Percentiles rank a stretch among this genome's conserved stretches.
These are phyloP conservation scores for Xylariaceae sp. DNA, from an alignment of 2,329 filamentous ascomycete species.

Conservation along the genomic window DNA sequence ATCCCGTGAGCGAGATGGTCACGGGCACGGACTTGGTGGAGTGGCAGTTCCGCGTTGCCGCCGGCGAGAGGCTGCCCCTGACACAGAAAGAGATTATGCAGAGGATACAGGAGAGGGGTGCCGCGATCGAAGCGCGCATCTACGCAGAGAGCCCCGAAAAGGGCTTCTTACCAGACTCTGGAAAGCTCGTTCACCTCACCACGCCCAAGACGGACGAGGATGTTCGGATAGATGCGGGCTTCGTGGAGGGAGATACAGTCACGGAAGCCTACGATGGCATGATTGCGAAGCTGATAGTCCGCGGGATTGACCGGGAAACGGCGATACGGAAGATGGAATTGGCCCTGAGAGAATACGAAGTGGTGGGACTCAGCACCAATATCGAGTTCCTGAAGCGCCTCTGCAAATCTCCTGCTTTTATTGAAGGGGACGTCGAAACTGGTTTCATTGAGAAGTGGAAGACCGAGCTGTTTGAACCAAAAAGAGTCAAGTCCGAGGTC, in stretches of 20 bases:
- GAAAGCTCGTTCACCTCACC: constrained; percentile 74
- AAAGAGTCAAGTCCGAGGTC: constrained; percentile 61
- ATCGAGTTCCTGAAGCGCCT: constrained; percentile 93
- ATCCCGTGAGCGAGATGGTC: constrained; percentile 77
- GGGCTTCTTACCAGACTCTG: constrained; percentile 92
- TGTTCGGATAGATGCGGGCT: constrained; percentile 88
- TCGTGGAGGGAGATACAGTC: constrained; percentile 84
- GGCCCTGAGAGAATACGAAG: constrained; percentile 82
- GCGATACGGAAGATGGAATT: constrained; percentile 77
- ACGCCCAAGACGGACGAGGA: constrained; percentile 65
- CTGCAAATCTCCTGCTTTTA: constrained; percentile 75
- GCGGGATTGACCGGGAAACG: constrained; percentile 69
- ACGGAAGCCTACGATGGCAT: constrained; percentile 96
- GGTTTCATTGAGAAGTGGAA: constrained; percentile 91
- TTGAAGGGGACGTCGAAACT: constrained; percentile 85
- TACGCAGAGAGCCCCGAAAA: constrained; percentile 92
- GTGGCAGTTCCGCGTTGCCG: constrained; percentile 83
- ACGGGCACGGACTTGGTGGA: constrained; percentile 74
- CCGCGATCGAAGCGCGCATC: constrained; percentile 91
- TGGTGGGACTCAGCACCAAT: constrained; percentile 89
- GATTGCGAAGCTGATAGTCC: constrained; percentile 96
- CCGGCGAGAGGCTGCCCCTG: constrained; percentile 51
- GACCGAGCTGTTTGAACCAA: constrained; percentile 67
- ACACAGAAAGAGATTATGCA: constrained; percentile 61
- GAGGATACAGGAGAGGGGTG: constrained; percentile 68